Conservation (phyloP, 129 eudicot genomes). For the Silybum marianum region DNA sequence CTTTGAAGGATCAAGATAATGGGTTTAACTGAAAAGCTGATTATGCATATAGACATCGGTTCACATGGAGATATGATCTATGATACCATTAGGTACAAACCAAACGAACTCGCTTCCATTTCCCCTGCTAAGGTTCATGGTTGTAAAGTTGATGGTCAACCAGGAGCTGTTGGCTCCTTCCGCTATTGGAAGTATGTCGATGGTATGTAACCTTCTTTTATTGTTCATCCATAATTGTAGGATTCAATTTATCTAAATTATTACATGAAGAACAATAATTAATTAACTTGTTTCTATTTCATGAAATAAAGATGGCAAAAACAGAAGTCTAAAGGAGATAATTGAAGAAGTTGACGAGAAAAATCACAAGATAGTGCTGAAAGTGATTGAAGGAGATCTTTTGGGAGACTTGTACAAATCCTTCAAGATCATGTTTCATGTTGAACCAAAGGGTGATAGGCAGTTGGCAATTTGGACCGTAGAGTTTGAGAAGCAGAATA, state of each 20-base stretch:
- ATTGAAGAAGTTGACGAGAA: constrained; percentile 55
- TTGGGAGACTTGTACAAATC: constrained; percentile 40
- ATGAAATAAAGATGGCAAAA: constrained; percentile 37
- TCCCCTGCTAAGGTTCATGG: constrained; percentile 28
- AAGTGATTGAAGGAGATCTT: constrained; percentile 51
- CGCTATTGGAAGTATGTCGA: constrained; percentile 19
- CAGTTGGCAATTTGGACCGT: constrained; percentile 48
- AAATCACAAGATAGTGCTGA: constrained; percentile 47
- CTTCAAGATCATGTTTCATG: constrained; percentile 36
- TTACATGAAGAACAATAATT: not conserved
- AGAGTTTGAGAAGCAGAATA: constrained; percentile 49
- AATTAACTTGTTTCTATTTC: not conserved
- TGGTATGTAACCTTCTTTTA: not conserved
- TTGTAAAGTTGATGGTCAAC: constrained; percentile 38
- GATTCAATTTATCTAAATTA: too few species aligned
- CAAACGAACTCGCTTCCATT: constrained; percentile 25
- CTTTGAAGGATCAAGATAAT: not conserved
- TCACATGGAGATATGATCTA: constrained; percentile 28
- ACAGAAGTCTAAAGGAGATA: constrained; percentile 22
- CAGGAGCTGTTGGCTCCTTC: constrained; percentile 38
- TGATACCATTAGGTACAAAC: constrained; percentile 30
- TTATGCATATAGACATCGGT: constrained; percentile 3
- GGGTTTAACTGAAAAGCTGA: not conserved
- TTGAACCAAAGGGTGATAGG: constrained; percentile 39
- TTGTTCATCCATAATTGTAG: too few species aligned